Percentiles rank a stretch among this genome's conserved stretches.
Evolutionary conservation across 2,329 filamentous ascomycete species (phyloP).

Genomic region (Alternaria burnsii): DNA sequence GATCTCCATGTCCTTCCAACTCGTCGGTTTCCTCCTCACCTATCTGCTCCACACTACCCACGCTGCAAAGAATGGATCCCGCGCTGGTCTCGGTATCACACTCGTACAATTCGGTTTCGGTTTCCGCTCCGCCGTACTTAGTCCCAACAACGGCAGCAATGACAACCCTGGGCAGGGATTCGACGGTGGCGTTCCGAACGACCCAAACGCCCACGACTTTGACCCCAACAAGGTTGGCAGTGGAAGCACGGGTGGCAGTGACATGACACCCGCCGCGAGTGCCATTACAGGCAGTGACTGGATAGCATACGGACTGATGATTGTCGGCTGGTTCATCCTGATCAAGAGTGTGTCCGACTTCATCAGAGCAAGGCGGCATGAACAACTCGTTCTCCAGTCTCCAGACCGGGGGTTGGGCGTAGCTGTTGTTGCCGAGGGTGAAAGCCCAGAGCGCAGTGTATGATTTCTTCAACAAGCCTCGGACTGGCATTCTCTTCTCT

Average conservation of each 20-base stretch:
- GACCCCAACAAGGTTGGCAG: constrained; percentile 72
- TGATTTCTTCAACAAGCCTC: constrained; percentile 27
- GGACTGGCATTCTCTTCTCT: constrained; percentile 17
- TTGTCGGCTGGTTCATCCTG: constrained; percentile 96
- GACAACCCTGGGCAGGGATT: constrained; percentile 61
- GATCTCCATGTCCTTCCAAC: constrained; percentile 96
- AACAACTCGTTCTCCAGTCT: constrained; percentile 91
- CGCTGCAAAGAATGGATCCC: constrained; percentile 95
- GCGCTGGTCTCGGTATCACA: constrained; percentile 91
- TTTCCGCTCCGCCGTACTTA: constrained; percentile 71
- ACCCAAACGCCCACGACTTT: constrained; percentile 92
- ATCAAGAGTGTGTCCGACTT: constrained; percentile 95
- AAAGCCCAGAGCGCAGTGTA: constrained; percentile 72
- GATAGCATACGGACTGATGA: constrained; percentile 93
- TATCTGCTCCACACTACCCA: constrained; percentile 98
- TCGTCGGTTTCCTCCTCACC: constrained; percentile 96
- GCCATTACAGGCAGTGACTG: constrained; percentile 81
- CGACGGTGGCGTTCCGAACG: constrained; percentile 71
- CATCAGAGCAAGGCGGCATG: constrained; percentile 84
- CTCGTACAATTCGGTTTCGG: constrained; percentile 97
- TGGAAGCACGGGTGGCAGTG: constrained; percentile 40
- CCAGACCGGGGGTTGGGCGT: constrained; percentile 87
- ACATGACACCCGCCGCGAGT: constrained; percentile 48
- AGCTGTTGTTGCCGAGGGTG: constrained; percentile 86
- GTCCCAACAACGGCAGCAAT: constrained; percentile 48